These are phyloP conservation scores for Xylariaceae sp. DNA, from an alignment of 2,329 filamentous ascomycete species.

Conservation along the genomic window DNA sequence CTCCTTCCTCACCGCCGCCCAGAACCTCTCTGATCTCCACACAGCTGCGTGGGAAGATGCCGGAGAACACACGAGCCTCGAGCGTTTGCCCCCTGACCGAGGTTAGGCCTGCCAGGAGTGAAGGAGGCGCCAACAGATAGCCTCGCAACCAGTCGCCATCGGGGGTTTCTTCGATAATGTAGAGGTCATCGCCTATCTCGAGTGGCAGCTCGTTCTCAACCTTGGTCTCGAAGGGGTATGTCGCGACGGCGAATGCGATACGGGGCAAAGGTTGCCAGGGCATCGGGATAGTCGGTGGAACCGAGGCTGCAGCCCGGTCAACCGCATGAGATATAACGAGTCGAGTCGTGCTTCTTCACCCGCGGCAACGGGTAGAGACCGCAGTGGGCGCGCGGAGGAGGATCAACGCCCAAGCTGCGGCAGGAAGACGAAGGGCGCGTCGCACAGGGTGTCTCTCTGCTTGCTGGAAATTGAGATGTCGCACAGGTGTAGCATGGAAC, in stretches of 20 bases:
- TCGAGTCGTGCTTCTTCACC: constrained; percentile 5
- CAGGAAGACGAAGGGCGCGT: neutral
- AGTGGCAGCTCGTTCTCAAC: constrained; percentile 87
- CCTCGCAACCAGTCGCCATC: constrained; percentile 90
- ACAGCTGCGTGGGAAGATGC: constrained; percentile 90
- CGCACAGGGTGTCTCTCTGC: neutral
- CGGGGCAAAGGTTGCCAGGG: constrained; percentile 95
- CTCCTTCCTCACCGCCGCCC: constrained; percentile 63
- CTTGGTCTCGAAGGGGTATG: constrained; percentile 83
- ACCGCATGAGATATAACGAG: constrained; percentile 24
- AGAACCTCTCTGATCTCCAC: constrained; percentile 92
- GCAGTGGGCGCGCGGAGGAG: neutral
- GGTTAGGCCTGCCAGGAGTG: constrained; percentile 82
- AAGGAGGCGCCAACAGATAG: constrained; percentile 90
- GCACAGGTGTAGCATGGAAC: no score
- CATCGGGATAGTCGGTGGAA: constrained; percentile 47
- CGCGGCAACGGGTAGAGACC: constrained; percentile 10
- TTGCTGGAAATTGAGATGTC: no score
- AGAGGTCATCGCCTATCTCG: constrained; percentile 95
- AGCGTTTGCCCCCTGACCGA: constrained; percentile 87
- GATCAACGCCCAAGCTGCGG: neutral
- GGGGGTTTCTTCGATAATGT: constrained; percentile 95
- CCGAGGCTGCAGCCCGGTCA: constrained; percentile 23
- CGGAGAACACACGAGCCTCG: constrained; percentile 95
- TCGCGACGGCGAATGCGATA: constrained; percentile 96